A percentile compares a stretch with the other conserved stretches of the same genome.
Evolutionary conservation across 23 red algal species (phyloP).

Genomic region (Gracilaria caudata): DNA sequence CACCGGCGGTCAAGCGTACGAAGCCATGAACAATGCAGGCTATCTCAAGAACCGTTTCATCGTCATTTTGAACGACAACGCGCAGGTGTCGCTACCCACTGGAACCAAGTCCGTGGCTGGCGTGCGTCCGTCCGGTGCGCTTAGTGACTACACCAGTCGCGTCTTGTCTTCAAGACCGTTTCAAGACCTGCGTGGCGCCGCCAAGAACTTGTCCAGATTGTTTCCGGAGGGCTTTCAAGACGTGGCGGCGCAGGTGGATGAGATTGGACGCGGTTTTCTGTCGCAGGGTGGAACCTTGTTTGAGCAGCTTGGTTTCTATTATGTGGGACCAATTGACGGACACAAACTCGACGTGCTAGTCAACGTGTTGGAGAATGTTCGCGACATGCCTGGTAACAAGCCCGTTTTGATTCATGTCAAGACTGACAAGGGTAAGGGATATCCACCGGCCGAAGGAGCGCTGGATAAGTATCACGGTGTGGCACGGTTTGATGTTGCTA

Average conservation of each 20-base stretch:
- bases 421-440: slow-evolving; percentile 96
- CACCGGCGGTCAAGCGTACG: slow-evolving; percentile 98
- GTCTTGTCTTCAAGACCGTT: slow-evolving; percentile 85
- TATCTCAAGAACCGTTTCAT: slow-evolving; percentile 94
- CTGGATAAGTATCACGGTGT: slow-evolving; percentile 99
- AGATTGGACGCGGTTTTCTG: slow-evolving; percentile 82
- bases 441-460: slow-evolving; percentile 93
- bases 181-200: slow-evolving; percentile 78
- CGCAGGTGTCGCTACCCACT: slow-evolving; percentile 93
- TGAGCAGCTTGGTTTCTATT: slow-evolving; percentile 99
- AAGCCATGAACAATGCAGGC: slow-evolving; percentile 98
- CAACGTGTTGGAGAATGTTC: slow-evolving; percentile 85
- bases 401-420: slow-evolving; percentile 94
- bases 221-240: slow-evolving; percentile 89
- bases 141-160: slow-evolving; percentile 86
- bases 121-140: slow-evolving; percentile 83
- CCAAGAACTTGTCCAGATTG: slow-evolving; percentile 88
- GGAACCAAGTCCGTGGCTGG: slow-evolving; percentile 95
- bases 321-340: slow-evolving; percentile 96
- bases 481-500: slow-evolving; percentile 81
- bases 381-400: slow-evolving; percentile 98
- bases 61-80: slow-evolving; percentile 98
- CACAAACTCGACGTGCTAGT: slow-evolving; percentile 89
- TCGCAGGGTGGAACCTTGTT: slow-evolving; percentile 91
- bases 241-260: slow-evolving; percentile 93